Conservation (phyloP, 2,329 filamentous ascomycete genomes). For the Epichloe bromicola region DNA sequence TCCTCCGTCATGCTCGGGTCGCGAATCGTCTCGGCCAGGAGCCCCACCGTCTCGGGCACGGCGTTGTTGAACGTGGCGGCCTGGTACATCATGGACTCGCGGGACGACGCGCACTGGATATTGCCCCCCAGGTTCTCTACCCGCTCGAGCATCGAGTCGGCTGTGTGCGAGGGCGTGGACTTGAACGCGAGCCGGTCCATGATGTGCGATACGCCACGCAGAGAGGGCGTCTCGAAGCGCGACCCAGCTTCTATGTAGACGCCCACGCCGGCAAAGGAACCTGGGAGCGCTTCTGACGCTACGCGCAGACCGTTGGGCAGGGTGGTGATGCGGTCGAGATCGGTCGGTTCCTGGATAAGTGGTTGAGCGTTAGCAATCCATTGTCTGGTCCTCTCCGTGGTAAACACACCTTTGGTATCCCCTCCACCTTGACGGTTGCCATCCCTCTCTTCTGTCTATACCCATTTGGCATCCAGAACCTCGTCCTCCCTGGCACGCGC, state of each 20-base stretch:
- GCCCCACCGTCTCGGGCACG: slow-evolving; percentile 65
- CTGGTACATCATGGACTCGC: slow-evolving; percentile 98
- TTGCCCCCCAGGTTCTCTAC: slow-evolving; percentile 92
- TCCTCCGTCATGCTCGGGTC: slow-evolving; percentile 73
- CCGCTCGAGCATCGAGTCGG: slow-evolving; percentile 76
- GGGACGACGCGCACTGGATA: slow-evolving; percentile 89
- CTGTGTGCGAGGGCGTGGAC: slow-evolving; percentile 56
- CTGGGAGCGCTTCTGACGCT: slow-evolving; percentile 85
- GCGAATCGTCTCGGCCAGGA: slow-evolving; percentile 89
- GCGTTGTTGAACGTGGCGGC: slow-evolving; percentile 93
- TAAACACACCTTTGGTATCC: slow-evolving; percentile 18
- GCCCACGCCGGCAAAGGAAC: slow-evolving; percentile 87
- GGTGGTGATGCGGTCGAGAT: slow-evolving; percentile 77
- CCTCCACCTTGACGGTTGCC: slow-evolving; percentile 22
- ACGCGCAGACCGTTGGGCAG: slow-evolving; percentile 88
- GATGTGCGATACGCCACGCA: slow-evolving; percentile 89
- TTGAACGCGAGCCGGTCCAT: slow-evolving; percentile 95
- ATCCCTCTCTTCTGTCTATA: slow-evolving; percentile 7
- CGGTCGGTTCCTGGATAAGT: slow-evolving; percentile 52
- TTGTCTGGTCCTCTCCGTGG: neutral
- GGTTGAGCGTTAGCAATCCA: neutral
- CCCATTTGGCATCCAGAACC: slow-evolving; percentile 12
- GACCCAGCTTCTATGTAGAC: slow-evolving; percentile 95
- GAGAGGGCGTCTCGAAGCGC: slow-evolving; percentile 73
- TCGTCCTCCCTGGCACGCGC: slow-evolving; percentile 13